phyloP scores from a whole-genome alignment of 805 yeast species.

The Spathaspora gorwiae region DNA sequence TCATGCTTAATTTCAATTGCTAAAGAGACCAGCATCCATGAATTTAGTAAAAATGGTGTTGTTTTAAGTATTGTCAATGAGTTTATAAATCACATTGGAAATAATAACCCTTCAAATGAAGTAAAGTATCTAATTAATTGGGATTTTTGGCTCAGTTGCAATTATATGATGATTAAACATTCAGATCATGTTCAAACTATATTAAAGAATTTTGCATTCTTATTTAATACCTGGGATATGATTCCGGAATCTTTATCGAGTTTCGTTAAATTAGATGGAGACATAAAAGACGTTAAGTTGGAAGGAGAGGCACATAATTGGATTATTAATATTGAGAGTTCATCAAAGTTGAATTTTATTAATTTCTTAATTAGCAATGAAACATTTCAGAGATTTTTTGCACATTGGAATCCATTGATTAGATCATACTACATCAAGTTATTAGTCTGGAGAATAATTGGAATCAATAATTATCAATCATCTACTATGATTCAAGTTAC shows the following conservation, averaged over 20 bases:
- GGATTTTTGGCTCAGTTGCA: conserved; percentile 70
- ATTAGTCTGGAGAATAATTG: conserved; percentile 60
- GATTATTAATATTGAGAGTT: conserved; percentile 34
- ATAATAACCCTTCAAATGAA: conserved; percentile 6
- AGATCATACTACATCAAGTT: conserved; percentile 65
- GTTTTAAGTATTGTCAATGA: conserved; percentile 39
- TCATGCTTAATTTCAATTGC: conserved; percentile 32
- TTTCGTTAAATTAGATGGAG: conserved; percentile 3
- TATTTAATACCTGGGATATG: conserved; percentile 72
- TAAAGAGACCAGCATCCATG: conserved; percentile 30
- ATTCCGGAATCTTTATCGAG: conserved; percentile 42
- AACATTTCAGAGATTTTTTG: conserved; percentile 55
- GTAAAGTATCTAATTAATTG: conserved; percentile 47
- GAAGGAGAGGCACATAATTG: conserved; percentile 22
- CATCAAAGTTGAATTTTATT: conserved; percentile 46
- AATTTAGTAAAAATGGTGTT: conserved; percentile 33
- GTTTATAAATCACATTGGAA: conserved; percentile 29
- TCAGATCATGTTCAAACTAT: conserved; percentile 61
- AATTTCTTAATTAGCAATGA: conserved; percentile 49
- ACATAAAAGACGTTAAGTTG: neutral
- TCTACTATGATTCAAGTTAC: conserved; percentile 28
- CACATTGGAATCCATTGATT: conserved; percentile 78
- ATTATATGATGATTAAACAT: conserved; percentile 49
- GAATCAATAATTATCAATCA: conserved; percentile 38
- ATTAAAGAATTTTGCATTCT: conserved; percentile 56